A percentile compares a stretch with the other conserved stretches of the same genome.
These are phyloP conservation scores for Paragyromitra xinjiangensis DNA, from an alignment of 495 filamentous ascomycete genomes.

Conservation along the genomic window DNA sequence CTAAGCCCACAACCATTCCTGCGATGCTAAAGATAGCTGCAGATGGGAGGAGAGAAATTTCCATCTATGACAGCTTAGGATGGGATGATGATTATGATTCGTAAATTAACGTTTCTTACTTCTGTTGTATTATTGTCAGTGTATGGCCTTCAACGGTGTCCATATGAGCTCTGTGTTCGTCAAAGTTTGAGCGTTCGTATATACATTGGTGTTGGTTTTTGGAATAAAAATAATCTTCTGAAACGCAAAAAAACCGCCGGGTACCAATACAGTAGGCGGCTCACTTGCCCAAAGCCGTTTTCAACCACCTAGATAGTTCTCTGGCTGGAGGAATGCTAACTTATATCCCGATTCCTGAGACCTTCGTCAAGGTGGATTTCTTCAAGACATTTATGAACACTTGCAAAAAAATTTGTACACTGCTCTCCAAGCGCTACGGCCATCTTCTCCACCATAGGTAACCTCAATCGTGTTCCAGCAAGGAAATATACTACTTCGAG, in stretches of 20 bases:
- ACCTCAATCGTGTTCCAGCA: background rate
- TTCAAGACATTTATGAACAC: constrained; percentile 23
- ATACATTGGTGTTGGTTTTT: background rate
- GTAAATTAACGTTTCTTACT: constrained; percentile 30
- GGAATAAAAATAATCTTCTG: background rate
- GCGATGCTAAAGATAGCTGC: background rate
- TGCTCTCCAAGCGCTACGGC: background rate
- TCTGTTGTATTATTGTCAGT: background rate
- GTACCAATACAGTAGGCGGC: background rate
- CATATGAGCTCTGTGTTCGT: background rate
- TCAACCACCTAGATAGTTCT: background rate
- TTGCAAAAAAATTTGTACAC: background rate
- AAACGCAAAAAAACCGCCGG: background rate
- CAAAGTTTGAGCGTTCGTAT: background rate
- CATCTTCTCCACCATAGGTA: background rate
- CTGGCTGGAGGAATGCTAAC: background rate
- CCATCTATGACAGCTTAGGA: constrained; percentile 52
- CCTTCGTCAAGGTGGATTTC: background rate
- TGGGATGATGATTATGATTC: constrained; percentile 54
- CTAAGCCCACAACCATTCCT: constrained; percentile 19
- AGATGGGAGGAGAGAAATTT: constrained; percentile 23
- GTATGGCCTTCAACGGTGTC: background rate
- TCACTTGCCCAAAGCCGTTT: background rate
- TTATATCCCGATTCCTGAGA: background rate
- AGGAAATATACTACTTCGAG: constrained; percentile 21